Evolutionary conservation across 306 rosid species (phyloP).

Genomic region (Citrullus mucosospermus): DNA sequence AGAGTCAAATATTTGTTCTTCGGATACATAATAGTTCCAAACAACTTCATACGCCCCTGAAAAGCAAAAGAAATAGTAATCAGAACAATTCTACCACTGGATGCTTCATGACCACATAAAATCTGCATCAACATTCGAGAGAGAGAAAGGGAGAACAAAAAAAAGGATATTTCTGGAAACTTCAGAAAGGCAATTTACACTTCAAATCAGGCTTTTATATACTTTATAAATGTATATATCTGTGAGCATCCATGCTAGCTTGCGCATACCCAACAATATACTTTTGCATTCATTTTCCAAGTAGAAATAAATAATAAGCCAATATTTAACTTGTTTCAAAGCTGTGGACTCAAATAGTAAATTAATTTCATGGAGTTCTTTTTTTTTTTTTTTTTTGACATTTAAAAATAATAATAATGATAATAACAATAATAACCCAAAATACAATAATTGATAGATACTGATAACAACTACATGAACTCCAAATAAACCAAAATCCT

Average conservation of each 20-base stretch:
- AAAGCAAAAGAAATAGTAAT: slow-evolving; percentile 5
- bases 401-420: too few species aligned
- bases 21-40: slow-evolving; percentile 86
- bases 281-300: background rate
- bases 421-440: too few species aligned
- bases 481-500: background rate
- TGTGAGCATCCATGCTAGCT: background rate
- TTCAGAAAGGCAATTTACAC: too few species aligned
- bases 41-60: slow-evolving; percentile 82
- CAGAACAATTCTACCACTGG: background rate
- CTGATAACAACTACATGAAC: background rate
- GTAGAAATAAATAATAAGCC: background rate
- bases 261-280: background rate
- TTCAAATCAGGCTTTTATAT: too few species aligned
- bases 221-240: too few species aligned
- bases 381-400: too few species aligned
- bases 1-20: slow-evolving; percentile 72
- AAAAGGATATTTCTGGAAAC: too few species aligned
- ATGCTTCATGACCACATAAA: background rate
- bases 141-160: too few species aligned
- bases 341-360: background rate
- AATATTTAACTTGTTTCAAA: background rate
- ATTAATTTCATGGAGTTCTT: background rate
- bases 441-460: background rate
- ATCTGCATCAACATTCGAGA: background rate